Evolutionary conservation across 495 filamentous ascomycete species (phyloP), one percentile per base, ranked within the genome.

Genomic region (Aspergillus asperescens): DNA sequence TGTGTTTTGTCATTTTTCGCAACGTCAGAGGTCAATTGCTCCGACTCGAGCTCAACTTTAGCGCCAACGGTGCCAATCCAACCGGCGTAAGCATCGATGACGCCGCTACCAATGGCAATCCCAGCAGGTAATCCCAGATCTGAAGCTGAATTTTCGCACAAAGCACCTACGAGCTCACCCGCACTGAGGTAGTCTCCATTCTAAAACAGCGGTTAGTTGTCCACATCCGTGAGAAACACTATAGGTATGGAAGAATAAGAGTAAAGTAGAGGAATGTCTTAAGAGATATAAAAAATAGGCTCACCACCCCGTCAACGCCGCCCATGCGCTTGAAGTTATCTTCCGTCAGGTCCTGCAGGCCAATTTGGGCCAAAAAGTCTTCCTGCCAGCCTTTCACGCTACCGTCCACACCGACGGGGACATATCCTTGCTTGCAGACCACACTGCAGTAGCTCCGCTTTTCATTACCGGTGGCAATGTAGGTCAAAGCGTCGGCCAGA

Each of bases 41-140:
- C 76, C 23, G 74, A 67, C 34, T 70, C 73, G 8, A 95, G 74
- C 35, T 86, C 72, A 53, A 95, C 88, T 66, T 96, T 96, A 12
- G 93, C 90, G 45, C 93, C 92, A n/a, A 98, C 93, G 3, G 92
- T 96, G 31, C 93, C 93, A 52, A 98, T 89, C 93, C 93, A 98
- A 20, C 93, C 93, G 15, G 93, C 93, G 66, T 98, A 98, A 5
- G 93, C 92, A 71, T 98, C 93, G 56, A 98, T 98, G 31, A 98
- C 93, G 64, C 92, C 90, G 58, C 87, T 93, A 16, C 93, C 93
- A 52, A 98, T 84, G 13, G 93, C 89, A 60, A 94, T 92, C 7
- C 92, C 93, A 5, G 86, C 72, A 1, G 84, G 84, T n/a, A 98
- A 73, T 3, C 93, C 93, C 47, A 98, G 79, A 16, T 96, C 86